These are phyloP conservation scores for Dictyostelium intermedium DNA, from an alignment of 78 protist species.

Conservation along the genomic window DNA sequence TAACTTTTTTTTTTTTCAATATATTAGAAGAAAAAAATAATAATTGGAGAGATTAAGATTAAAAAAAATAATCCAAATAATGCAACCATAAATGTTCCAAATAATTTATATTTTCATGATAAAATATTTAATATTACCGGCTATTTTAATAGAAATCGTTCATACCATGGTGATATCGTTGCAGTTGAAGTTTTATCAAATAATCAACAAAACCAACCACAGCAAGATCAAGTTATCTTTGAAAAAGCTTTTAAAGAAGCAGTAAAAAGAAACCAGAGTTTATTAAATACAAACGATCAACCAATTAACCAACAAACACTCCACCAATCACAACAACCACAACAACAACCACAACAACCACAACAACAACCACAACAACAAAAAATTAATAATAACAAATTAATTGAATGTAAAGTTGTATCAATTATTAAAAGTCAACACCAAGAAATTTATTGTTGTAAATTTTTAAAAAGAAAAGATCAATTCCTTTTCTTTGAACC, in stretches of 20 bases:
- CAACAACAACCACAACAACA: not conserved
- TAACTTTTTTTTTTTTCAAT: not conserved
- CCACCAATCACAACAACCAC: not conserved
- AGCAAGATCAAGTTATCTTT: not conserved
- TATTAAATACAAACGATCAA: not conserved
- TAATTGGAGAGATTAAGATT: not conserved
- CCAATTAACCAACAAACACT: not conserved
- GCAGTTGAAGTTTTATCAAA: slow-evolving; percentile 6
- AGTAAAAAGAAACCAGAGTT: not conserved
- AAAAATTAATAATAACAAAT: not conserved
- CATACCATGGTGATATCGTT: slow-evolving; percentile 40
- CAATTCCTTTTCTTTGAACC: slow-evolving; percentile 12
- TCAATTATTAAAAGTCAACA: slow-evolving; percentile 10
- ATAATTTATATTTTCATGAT: not conserved
- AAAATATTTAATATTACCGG: not conserved
- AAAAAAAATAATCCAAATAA: not conserved
- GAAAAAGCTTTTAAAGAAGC: not conserved
- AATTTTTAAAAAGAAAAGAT: slow-evolving; percentile 5
- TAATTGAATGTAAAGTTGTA: slow-evolving; percentile 29
- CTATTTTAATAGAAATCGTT: slow-evolving; percentile 35
- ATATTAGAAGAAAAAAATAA: not conserved
- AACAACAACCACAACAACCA: not conserved
- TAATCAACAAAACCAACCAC: not conserved
- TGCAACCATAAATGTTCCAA: not conserved
- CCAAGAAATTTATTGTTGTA: slow-evolving; percentile 11